Percentiles rank a stretch among this genome's conserved stretches.
Conservation (phyloP, 768 basidiomycete genomes). For the Boletales sp. region DNA sequence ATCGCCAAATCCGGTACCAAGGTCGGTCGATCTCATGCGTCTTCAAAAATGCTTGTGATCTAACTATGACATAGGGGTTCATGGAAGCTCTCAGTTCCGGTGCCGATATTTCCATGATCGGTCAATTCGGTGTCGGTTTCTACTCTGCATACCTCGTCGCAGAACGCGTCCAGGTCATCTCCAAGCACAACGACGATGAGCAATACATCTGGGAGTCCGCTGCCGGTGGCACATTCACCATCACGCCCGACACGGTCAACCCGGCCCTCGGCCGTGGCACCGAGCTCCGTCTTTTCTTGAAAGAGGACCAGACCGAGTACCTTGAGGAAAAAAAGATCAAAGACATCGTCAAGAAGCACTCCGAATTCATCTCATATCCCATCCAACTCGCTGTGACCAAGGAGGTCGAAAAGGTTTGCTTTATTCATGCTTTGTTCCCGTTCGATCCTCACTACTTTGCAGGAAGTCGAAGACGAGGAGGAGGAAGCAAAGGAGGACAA, state of each 20-base stretch:
- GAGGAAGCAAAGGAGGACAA: constrained; percentile 72
- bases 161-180: constrained; percentile 96
- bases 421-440: background rate
- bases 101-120: constrained; percentile 94
- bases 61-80: constrained; percentile 68
- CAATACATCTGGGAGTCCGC: constrained; percentile 99
- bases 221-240: constrained; percentile 98
- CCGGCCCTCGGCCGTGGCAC: constrained; percentile 90
- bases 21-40: constrained; percentile 36
- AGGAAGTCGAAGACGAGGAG: constrained; percentile 88
- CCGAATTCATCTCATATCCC: constrained; percentile 99
- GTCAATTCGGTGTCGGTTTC: constrained; percentile 99
- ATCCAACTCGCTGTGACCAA: constrained; percentile 98
- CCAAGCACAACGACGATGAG: constrained; percentile 99
- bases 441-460: constrained; percentile 10
- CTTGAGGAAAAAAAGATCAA: constrained; percentile 99
- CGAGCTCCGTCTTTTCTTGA: constrained; percentile 87
- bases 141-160: constrained; percentile 99
- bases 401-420: constrained; percentile 94
- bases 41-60: background rate
- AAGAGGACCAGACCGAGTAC: constrained; percentile 99
- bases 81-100: constrained; percentile 96
- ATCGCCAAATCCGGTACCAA: constrained; percentile 95
- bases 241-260: constrained; percentile 90
- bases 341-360: constrained; percentile 99